Base-by-base conservation (phyloP, 768 basidiomycete species). In the Leucocoprinus birnbaumii region DNA sequence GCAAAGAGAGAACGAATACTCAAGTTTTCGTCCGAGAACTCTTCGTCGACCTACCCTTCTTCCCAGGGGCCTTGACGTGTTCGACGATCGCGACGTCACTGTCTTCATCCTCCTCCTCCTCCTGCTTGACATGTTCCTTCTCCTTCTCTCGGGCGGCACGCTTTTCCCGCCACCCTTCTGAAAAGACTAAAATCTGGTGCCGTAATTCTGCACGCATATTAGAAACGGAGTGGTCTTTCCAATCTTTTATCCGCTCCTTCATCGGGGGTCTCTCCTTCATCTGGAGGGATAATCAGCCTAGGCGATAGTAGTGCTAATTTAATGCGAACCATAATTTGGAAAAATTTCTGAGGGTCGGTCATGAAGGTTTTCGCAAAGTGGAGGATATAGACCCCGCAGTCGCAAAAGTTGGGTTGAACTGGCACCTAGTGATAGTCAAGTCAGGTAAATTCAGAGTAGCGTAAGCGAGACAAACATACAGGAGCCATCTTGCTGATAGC, bases 321-420 rank as follows among this genome's bases (percentile, higher is more conserved):
- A 22, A 41, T 26, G 65, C 71, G 26, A 62, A 79, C 78, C 57
- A 75, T 64, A 45, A 91, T 68, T 8, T 73, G 59, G 50, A 76
- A 72, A 55, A 85, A 82, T 16, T 70, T 64, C 0, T 67, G 63
- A 0, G 92, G 88, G 51, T 87, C 71, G 7, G 65, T 70, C 68
- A 97, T 81, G 64, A 98, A 91, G 0, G 81, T 83, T 61, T 85
- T 75, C 7, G 86, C 89, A 48, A 92, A 92, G 64, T 98, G 94
- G 10, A 98, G 74, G 11, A 98, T 77, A 67, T 91, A 99, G 25
- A 97, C 66, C 5, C 97, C 97, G 61, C 97, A 99, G 67, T 98
- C 95, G 63, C 86, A 91, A 59, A 76, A 91, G 65, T 98, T 98
- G 14, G 84, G 83, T 65, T 99, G 97, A 21, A 75, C 73, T 3